Evolutionary conservation across 2,329 filamentous ascomycete species (phyloP).

Genomic region (Fragosphaeria purpurea): DNA sequence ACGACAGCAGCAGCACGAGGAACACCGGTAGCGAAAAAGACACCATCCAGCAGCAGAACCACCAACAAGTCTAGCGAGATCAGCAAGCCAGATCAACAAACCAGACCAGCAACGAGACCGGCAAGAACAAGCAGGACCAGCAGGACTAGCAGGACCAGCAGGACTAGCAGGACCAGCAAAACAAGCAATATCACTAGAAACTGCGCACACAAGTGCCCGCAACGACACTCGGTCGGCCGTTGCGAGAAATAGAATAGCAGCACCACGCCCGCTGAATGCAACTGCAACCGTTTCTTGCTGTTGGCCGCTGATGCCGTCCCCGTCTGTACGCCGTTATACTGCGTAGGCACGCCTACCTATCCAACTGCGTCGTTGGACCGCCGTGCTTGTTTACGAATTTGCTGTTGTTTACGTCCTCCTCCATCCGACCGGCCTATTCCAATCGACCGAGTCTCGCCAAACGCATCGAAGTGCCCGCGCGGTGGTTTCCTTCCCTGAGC

Average conservation of each 20-base stretch:
- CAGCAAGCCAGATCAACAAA: background rate
- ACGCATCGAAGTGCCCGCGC: background rate
- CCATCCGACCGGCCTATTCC: slow-evolving; percentile 3
- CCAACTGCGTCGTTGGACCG: background rate
- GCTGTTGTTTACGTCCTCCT: slow-evolving; percentile 2
- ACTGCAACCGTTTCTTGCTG: too few species aligned
- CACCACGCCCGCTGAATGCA: too few species aligned
- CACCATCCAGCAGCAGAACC: background rate
- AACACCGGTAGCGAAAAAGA: too few species aligned
- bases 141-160: background rate
- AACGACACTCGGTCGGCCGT: too few species aligned
- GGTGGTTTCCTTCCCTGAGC: background rate
- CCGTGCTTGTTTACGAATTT: background rate
- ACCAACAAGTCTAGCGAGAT: background rate
- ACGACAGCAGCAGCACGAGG: too few species aligned
- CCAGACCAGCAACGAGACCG: background rate
- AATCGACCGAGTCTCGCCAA: background rate
- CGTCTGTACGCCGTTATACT: slow-evolving; percentile 13
- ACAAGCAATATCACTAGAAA: too few species aligned
- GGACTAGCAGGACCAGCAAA: background rate
- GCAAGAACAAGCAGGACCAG: background rate
- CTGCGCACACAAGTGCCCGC: too few species aligned
- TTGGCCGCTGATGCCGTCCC: background rate
- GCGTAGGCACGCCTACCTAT: slow-evolving; percentile 6
- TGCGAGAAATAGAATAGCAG: too few species aligned